Conservation (phyloP, 305 asterid genomes). For the Fraxinus velutina region DNA sequence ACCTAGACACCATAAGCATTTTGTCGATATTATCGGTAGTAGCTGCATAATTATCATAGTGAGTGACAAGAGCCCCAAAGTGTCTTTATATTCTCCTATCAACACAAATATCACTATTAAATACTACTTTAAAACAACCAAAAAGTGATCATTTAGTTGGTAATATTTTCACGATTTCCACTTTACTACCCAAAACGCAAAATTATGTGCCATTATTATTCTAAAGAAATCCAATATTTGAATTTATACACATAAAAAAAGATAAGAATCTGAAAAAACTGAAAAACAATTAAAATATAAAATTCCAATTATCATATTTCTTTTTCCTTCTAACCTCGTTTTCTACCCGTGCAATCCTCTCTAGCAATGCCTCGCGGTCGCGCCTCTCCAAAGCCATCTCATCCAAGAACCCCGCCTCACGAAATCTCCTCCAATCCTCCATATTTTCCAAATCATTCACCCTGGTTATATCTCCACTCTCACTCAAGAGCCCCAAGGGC, state of each 20-base stretch:
- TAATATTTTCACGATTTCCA: not conserved
- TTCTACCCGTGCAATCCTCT: slow-evolving; percentile 46
- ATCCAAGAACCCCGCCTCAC: slow-evolving; percentile 74
- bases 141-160: not conserved
- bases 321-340: slow-evolving; percentile 47
- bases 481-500: slow-evolving; percentile 54
- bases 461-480: slow-evolving; percentile 32
- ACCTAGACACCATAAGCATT: not conserved
- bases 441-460: slow-evolving; percentile 40
- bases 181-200: not conserved
- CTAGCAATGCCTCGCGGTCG: slow-evolving; percentile 49
- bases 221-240: not conserved
- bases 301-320: not conserved
- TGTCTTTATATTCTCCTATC: not conserved
- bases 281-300: not conserved
- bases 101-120: not conserved
- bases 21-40: not conserved
- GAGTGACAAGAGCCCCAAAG: not conserved
- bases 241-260: not conserved
- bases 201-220: not conserved
- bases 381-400: slow-evolving; percentile 57
- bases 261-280: not conserved
- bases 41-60: not conserved
- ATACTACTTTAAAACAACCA: not conserved
- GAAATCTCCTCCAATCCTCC: slow-evolving; percentile 86